These are phyloP conservation scores for Podospora comata DNA, from an alignment of 495 filamentous ascomycete genomes.

Conservation along the genomic window DNA sequence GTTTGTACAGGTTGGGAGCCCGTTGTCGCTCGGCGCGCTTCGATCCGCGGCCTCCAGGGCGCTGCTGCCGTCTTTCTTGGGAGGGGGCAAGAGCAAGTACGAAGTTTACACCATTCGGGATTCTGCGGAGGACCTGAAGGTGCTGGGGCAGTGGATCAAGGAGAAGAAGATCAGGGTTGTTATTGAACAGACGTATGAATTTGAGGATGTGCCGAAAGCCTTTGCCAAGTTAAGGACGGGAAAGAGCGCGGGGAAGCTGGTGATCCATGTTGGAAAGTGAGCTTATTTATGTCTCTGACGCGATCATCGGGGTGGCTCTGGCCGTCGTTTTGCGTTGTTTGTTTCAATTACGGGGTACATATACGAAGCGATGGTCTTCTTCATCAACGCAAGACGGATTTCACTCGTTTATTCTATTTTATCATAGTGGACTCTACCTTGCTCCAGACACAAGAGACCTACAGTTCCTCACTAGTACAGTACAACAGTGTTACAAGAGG, in stretches of 20 bases:
- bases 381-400: too few species aligned
- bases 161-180: constrained; percentile 57
- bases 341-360: too few species aligned
- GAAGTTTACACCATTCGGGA: constrained; percentile 39
- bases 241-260: constrained; percentile 60
- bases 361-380: too few species aligned
- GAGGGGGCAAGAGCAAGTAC: constrained; percentile 61
- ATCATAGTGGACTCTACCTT: too few species aligned
- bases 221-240: constrained; percentile 55
- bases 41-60: constrained; percentile 29
- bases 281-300: background rate
- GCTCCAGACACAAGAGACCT: too few species aligned
- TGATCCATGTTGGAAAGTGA: constrained; percentile 50
- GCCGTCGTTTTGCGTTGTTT: too few species aligned
- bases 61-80: constrained; percentile 55
- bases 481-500: too few species aligned
- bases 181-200: constrained; percentile 54
- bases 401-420: too few species aligned
- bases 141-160: constrained; percentile 39
- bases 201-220: constrained; percentile 56
- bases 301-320: too few species aligned
- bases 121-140: constrained; percentile 39
- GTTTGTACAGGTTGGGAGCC: constrained; percentile 58
- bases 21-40: constrained; percentile 17
- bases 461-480: too few species aligned